Evolutionary conservation across 345 rosid species (phyloP).

Genomic region (Salix koriyanagi): DNA sequence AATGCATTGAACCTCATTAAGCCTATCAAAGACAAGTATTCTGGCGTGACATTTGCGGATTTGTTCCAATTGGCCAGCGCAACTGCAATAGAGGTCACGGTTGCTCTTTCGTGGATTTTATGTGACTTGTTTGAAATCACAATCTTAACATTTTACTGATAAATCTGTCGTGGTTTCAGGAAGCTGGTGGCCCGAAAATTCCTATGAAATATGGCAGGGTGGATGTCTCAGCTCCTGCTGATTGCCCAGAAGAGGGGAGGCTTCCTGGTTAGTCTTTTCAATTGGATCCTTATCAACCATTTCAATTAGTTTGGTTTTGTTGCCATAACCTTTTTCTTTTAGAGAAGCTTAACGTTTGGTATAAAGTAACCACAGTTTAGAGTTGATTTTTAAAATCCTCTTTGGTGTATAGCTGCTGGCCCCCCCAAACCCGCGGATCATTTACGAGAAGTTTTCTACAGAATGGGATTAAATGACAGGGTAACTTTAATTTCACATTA

Average conservation of each 20-base stretch:
- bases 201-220: constrained; percentile 96
- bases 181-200: constrained; percentile 87
- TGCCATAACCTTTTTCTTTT: background rate
- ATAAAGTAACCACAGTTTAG: background rate
- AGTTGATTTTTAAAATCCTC: constrained; percentile 9
- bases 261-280: constrained; percentile 69
- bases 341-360: background rate
- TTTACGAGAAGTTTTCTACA: constrained; percentile 73
- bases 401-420: constrained; percentile 62
- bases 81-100: constrained; percentile 77
- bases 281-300: background rate
- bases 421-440: constrained; percentile 87
- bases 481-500: constrained; percentile 24
- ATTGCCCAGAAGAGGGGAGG: constrained; percentile 97
- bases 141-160: constrained; percentile 17
- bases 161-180: constrained; percentile 39
- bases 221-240: constrained; percentile 63
- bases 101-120: constrained; percentile 11
- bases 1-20: constrained; percentile 74
- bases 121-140: background rate
- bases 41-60: constrained; percentile 80
- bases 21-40: constrained; percentile 78
- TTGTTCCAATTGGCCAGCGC: constrained; percentile 94
- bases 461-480: constrained; percentile 93
- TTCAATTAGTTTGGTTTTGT: background rate